phyloP scores from a whole-genome alignment of 225 moss, liverwort and hornwort genomes.

The Neckera pumila region DNA sequence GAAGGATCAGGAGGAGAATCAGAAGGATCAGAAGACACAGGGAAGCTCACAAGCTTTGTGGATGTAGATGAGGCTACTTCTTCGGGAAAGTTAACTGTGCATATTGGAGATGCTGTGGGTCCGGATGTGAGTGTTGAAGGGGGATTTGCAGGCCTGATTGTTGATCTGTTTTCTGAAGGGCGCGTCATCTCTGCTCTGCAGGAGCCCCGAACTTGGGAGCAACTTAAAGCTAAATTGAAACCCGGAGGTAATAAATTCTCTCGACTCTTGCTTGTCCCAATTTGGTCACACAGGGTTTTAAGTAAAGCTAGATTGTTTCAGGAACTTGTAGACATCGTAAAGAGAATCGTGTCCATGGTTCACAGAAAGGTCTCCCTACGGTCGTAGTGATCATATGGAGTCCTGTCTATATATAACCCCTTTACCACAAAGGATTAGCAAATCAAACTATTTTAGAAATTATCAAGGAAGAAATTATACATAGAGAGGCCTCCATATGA shows the following conservation, averaged over 20 bases:
- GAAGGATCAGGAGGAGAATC: slow-evolving; percentile 1
- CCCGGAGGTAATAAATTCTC: slow-evolving; percentile 32
- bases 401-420: neutral
- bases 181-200: slow-evolving; percentile 56
- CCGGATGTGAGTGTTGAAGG: slow-evolving; percentile 29
- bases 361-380: no score
- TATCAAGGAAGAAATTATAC: no score
- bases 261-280: neutral
- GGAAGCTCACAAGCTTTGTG: neutral
- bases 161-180: slow-evolving; percentile 75
- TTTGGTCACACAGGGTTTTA: neutral
- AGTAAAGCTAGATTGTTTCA: neutral
- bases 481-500: neutral
- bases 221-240: slow-evolving; percentile 37
- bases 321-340: neutral
- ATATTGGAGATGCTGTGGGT: slow-evolving; percentile 66
- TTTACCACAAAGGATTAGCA: no score
- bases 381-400: neutral
- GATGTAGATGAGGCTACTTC: neutral
- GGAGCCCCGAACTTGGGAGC: slow-evolving; percentile 37
- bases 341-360: neutral
- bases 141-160: slow-evolving; percentile 75
- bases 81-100: slow-evolving; percentile 44
- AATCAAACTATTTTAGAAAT: no score
- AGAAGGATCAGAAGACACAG: neutral